Base-by-base conservation (phyloP, 495 filamentous ascomycete genomes). In the Xanthoparmelia taractica region DNA sequence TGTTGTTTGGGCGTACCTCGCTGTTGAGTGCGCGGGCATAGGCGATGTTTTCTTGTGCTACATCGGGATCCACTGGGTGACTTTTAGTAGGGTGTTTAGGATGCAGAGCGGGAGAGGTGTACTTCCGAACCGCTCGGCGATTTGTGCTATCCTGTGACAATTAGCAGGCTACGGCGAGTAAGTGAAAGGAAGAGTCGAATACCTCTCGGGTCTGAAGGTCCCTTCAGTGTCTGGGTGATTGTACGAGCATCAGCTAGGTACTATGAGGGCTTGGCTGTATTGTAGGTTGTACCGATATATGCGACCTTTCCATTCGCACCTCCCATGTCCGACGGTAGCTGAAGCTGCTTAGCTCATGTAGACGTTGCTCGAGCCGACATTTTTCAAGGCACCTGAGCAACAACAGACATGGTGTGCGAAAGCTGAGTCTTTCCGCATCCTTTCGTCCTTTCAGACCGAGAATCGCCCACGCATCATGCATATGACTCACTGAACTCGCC, bases 231-330 rank as follows among this genome's bases (percentile, higher is more conserved):
- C 86, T 82, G 64, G 12, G n/a, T 56, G 18, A 15, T n/a, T n/a
- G n/a, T n/a, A 29, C 18, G 58, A 13, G 5, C 12, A 55, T 63
- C 12, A 63, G 52, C 50, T 13, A 0, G 0, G 3, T n/a, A 58
- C 8, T 0, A 33, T 8, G 48, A 31, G 18, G 43, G 8, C 40
- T 43, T 15, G n/a, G n/a, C n/a, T n/a, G 40, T 31, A 60, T 25
- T 18, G 50, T 52, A 27, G 36, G 45, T 3, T 66, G 52, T 63
- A 80, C 80, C 83, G 69, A 92, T 90, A 67, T 89, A 91, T 41
- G 88, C 88, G 47, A 89, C 88, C 69, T 90, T 91, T 34, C 88
- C 88, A 68, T 86, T 85, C 12, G 86, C 88, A 12, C 88, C 88
- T 34, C 88, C 88, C 71, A 87, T 80, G 38, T 87, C 85, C 70